Conservation (phyloP, 2,329 filamentous ascomycete genomes). For the Trichothecium sympodiale region DNA sequence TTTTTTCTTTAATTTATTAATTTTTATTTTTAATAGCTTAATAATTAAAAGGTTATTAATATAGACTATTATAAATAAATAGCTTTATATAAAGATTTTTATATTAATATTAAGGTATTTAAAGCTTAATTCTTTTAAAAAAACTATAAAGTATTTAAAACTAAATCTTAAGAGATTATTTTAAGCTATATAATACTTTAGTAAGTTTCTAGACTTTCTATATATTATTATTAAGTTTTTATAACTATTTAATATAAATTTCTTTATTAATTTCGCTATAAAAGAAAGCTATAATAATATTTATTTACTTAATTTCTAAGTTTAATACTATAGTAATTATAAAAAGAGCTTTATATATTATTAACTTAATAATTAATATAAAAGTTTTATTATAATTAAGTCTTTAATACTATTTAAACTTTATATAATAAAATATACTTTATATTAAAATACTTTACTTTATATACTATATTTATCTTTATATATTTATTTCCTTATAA, state of each 20-base stretch:
- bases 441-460: neutral
- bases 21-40: too few species aligned
- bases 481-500: too few species aligned
- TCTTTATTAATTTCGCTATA: neutral
- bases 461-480: neutral
- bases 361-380: too few species aligned
- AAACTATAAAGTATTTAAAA: neutral
- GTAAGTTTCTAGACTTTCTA: too few species aligned
- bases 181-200: neutral
- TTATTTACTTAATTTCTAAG: neutral
- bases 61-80: too few species aligned
- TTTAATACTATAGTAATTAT: neutral
- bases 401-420: too few species aligned
- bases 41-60: too few species aligned
- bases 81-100: neutral
- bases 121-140: neutral
- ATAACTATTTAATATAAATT: neutral
- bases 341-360: too few species aligned
- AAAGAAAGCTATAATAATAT: neutral
- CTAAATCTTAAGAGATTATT: neutral
- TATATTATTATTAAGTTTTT: neutral
- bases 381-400: too few species aligned
- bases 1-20: too few species aligned
- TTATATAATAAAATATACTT: neutral
- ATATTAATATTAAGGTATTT: too few species aligned